phyloP scores from a whole-genome alignment of 345 rosid species.

The Corymbia maculata region DNA sequence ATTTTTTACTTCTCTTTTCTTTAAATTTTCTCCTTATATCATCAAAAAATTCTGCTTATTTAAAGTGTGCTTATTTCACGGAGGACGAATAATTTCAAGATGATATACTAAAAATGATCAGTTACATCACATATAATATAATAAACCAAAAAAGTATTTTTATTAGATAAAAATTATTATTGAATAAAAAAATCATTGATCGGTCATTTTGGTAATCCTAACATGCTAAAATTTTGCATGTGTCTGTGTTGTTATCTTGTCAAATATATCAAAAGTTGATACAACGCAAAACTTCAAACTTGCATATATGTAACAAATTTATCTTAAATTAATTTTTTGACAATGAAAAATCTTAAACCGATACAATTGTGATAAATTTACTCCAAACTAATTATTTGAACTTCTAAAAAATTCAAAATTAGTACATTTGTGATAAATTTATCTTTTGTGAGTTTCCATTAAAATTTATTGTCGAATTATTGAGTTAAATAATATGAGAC shows the following conservation, averaged over 20 bases:
- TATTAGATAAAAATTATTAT: no score
- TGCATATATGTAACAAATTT: rapidly evolving
- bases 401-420: rapidly evolving
- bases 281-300: no score
- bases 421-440: rapidly evolving
- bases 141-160: no score
- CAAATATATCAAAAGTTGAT: no score
- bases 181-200: no score
- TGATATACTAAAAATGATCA: no score
- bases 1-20: not conserved
- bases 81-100: not conserved
- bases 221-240: no score
- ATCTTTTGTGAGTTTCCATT: rapidly evolving
- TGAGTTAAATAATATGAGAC: rapidly evolving
- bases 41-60: not conserved
- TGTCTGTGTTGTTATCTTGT: no score
- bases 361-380: rapidly evolving
- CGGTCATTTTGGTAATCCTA: no score
- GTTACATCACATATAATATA: no score
- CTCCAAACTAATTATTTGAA: no score
- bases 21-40: not conserved
- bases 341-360: rapidly evolving
- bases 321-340: rapidly evolving
- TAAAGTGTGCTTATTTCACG: rapidly evolving
- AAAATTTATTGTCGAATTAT: rapidly evolving